phyloP scores from a whole-genome alignment of 331 rosid genomes.

The Cucumis variabilis region DNA sequence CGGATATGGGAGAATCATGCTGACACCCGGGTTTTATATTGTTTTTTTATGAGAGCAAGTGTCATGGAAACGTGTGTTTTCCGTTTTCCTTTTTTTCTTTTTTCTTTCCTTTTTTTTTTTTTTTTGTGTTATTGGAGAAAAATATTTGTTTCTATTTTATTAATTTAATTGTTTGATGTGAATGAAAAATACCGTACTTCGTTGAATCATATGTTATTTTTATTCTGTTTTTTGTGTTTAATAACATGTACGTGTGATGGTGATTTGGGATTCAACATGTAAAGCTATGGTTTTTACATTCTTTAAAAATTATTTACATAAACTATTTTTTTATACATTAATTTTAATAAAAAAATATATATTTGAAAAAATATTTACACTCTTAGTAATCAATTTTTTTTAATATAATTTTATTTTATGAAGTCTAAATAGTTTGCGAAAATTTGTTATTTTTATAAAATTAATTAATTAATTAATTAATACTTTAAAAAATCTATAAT shows the following conservation, averaged over 20 bases:
- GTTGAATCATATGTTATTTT: not conserved
- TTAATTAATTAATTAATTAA: too few relatives aligned
- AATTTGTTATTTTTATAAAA: too few relatives aligned
- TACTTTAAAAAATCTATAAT: too few relatives aligned
- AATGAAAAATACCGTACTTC: not conserved
- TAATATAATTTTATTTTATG: too few relatives aligned
- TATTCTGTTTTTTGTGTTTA: not conserved
- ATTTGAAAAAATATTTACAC: too few relatives aligned
- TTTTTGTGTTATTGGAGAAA: not conserved
- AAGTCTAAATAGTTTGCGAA: too few relatives aligned
- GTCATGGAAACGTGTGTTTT: not conserved
- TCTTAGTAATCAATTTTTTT: too few relatives aligned
- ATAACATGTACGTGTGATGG: not conserved
- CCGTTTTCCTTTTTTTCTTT: not conserved
- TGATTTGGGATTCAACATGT: not conserved
- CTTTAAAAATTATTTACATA: not conserved
- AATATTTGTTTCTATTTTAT: too few relatives aligned
- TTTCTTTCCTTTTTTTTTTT: too few relatives aligned
- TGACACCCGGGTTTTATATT: not conserved
- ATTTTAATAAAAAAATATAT: too few relatives aligned
- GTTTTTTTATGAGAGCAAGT: not conserved
- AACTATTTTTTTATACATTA: too few relatives aligned
- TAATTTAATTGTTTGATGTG: not conserved
- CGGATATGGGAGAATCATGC: not conserved
- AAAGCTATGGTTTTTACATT: not conserved